Evolutionary conservation across 352 stramenopile genomes (phyloP).

Genomic region (Aphanomyces stellatus): DNA sequence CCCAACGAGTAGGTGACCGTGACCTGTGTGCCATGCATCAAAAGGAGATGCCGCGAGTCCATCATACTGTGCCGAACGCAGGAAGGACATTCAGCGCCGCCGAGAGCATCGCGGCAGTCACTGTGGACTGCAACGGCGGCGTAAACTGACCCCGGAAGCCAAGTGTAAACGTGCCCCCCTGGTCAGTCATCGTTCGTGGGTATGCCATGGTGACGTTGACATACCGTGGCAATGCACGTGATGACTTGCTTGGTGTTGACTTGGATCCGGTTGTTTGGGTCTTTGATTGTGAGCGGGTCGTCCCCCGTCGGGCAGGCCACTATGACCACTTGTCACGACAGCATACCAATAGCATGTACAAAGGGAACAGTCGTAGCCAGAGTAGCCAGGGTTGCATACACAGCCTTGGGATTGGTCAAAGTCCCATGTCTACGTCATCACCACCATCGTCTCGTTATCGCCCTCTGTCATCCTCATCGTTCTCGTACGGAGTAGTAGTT

Average conservation of each 20-base stretch:
- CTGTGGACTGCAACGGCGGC: conserved; percentile 40
- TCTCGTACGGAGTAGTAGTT: conserved; percentile 52
- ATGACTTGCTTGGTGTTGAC: conserved; percentile 76
- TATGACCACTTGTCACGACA: conserved; percentile 1
- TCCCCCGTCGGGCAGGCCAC: conserved; percentile 86
- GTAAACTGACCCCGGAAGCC: conserved; percentile 62
- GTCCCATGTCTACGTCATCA: conserved; percentile 60
- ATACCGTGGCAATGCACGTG: conserved; percentile 37
- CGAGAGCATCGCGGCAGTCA: conserved; percentile 25
- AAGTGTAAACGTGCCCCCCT: conserved; percentile 53
- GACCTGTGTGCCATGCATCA: conserved; percentile 23
- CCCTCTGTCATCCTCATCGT: neutral
- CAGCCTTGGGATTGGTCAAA: conserved; percentile 81
- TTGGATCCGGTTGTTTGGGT: conserved; percentile 31
- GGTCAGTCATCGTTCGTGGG: neutral
- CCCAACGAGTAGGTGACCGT: conserved; percentile 33
- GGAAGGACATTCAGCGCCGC: conserved; percentile 31
- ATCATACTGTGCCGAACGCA: conserved; percentile 30
- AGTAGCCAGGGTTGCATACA: conserved; percentile 80
- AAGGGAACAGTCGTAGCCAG: conserved; percentile 81
- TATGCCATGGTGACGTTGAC: neutral
- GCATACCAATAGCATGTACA: conserved; percentile 5
- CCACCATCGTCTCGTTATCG: neutral
- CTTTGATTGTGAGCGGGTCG: conserved; percentile 64
- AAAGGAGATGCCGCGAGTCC: neutral